A percentile compares a stretch with the other conserved stretches of the same genome.
Evolutionary conservation across 1,139 yeast species (phyloP).

Genomic region (Geotrichum restrictum): DNA sequence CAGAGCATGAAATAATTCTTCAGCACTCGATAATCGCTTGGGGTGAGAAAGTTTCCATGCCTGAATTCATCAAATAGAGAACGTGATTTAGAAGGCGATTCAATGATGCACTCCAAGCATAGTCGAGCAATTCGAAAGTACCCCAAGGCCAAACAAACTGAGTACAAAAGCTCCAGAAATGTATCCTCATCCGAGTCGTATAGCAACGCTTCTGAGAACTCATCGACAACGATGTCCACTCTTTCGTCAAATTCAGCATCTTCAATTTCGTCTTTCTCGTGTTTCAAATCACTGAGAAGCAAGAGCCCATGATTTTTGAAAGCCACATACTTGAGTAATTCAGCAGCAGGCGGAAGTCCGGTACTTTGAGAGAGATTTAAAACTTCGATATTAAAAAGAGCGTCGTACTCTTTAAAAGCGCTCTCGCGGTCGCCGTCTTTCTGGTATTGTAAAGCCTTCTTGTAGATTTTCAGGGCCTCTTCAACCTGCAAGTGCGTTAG

Average conservation of each 20-base stretch:
- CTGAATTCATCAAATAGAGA: conserved; percentile 28
- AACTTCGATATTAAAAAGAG: conserved; percentile 65
- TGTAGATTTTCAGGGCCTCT: conserved; percentile 74
- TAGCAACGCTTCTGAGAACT: conserved; percentile 37
- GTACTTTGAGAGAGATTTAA: conserved; percentile 38
- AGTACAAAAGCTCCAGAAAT: conserved; percentile 31
- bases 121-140: conserved; percentile 52
- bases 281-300: conserved; percentile 50
- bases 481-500: conserved; percentile 51
- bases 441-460: conserved; percentile 63
- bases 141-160: conserved; percentile 33
- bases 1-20: conserved; percentile 17
- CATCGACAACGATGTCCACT: conserved; percentile 33
- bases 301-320: conserved; percentile 79
- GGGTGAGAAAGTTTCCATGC: conserved; percentile 26
- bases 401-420: conserved; percentile 57
- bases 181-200: conserved; percentile 36
- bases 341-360: conserved; percentile 62
- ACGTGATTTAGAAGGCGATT: conserved; percentile 31
- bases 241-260: conserved; percentile 30
- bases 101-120: conserved; percentile 59
- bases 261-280: conserved; percentile 29
- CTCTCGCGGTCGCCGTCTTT: conserved; percentile 46
- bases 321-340: conserved; percentile 68
- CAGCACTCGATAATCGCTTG: conserved; percentile 26